Base-by-base conservation (phyloP, 169 alveolate genomes). In the Blepharisma undulans region DNA sequence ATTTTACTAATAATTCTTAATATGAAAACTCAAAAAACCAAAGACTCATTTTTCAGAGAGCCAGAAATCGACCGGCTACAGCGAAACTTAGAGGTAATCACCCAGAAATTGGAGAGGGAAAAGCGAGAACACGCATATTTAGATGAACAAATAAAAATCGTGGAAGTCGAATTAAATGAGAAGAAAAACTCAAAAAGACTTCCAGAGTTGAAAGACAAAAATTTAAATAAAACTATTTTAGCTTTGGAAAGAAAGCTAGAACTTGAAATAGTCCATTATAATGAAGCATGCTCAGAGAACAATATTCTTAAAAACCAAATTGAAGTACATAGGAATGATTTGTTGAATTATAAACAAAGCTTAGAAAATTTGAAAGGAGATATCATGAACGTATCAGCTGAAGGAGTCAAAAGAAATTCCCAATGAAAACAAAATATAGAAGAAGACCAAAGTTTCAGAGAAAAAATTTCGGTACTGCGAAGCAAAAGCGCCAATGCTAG, bases 61-160 rank as follows among this genome's bases (percentile, higher is more conserved):
- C 87, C 87, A 30, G 61, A 79, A 33, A 30, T 33, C 7, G 29
- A 21, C 61, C 29, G 71, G 25, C 32, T 79, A 21, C 87, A 79
- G 34, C 87, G 87, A 30, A 33, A 79, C 34, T 12, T 79, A 22
- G 87, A 79, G 61, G 12, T 25, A 79, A 79, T 79, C 30, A 79
- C 18, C 34, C 87, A 79, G 12, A 79, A 32, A 12, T 72, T 79
- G 12, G 87, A 79, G 27, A 21, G 25, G 30, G 87, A 79, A 79
- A 79, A 79, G 34, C 34, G 87, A 27, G 72, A 79, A 10, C 25
- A 25, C 8, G 34, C 36, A 1, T 79, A 30, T 72, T 33, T 79
- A 30, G 87, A 79, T 18, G 87, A 79, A 33, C 87, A 79, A 79
- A 79, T 79, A 30, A 79, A 79, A 79, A 27, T 79, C 29, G 25